These are phyloP conservation scores for Nicotiana attenuata DNA, from an alignment of 257 asterid genomes.

Conservation along the genomic window DNA sequence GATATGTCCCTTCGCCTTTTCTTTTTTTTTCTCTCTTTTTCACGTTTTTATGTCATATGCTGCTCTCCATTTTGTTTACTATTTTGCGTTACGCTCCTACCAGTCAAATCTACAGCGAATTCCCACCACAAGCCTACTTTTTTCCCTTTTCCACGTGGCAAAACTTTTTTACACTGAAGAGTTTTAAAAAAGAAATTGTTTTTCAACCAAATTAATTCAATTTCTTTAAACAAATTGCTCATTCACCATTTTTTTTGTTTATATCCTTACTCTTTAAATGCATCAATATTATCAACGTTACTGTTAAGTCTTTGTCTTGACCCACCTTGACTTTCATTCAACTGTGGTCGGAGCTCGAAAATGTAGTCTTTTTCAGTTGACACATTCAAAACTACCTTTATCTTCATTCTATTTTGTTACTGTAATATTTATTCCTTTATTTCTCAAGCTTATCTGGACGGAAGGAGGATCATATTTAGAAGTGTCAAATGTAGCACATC, in stretches of 20 bases:
- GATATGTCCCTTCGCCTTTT: not conserved
- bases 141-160: not conserved
- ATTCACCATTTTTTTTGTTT: not conserved
- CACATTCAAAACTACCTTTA: not conserved
- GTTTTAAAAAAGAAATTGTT: too few species aligned
- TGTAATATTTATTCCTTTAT: not conserved
- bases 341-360: constrained; percentile 9
- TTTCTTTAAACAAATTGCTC: not conserved
- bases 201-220: not conserved
- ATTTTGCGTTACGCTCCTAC: not conserved
- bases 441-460: not conserved
- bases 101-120: not conserved
- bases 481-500: not conserved
- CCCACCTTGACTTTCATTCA: constrained; percentile 5
- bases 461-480: not conserved
- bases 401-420: not conserved
- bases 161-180: not conserved
- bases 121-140: not conserved
- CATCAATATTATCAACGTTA: not conserved
- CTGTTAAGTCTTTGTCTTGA: not conserved
- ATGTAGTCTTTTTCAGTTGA: not conserved
- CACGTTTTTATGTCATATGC: not conserved
- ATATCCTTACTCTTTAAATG: not conserved
- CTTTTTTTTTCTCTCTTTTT: not conserved
- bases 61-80: not conserved